A percentile compares a stretch with the other conserved stretches of the same genome.
These are phyloP conservation scores for Coniosporium apollinis DNA, from an alignment of 495 filamentous ascomycete genomes.

Conservation along the genomic window DNA sequence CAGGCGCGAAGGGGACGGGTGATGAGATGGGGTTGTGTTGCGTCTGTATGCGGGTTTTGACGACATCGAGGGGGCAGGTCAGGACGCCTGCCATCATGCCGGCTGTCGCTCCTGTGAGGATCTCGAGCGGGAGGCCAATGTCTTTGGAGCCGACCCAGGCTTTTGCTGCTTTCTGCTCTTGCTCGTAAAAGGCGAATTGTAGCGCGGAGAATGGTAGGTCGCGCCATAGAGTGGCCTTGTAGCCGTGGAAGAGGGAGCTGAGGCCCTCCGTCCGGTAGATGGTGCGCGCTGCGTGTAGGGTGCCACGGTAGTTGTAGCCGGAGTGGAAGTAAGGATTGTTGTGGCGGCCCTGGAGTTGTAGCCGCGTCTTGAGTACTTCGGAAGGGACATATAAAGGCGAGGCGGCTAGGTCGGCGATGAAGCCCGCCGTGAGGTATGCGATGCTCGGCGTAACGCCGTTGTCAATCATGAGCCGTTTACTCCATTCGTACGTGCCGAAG, in stretches of 20 bases:
- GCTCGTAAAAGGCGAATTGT: constrained; percentile 96
- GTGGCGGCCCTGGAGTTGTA: constrained; percentile 85
- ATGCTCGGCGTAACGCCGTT: constrained; percentile 56
- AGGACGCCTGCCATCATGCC: constrained; percentile 88
- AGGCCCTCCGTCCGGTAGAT: constrained; percentile 71
- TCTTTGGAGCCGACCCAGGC: constrained; percentile 53
- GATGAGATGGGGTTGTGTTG: constrained; percentile 47
- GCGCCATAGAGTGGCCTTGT: constrained; percentile 83
- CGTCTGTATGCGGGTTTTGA: constrained; percentile 95
- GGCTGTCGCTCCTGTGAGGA: constrained; percentile 78
- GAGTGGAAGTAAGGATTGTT: constrained; percentile 87
- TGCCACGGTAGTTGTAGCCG: constrained; percentile 84
- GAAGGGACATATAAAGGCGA: constrained; percentile 88
- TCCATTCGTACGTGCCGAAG: constrained; percentile 92
- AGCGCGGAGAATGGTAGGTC: constrained; percentile 91
- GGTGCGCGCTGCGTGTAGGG: constrained; percentile 60
- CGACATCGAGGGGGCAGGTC: constrained; percentile 90
- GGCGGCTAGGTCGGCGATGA: constrained; percentile 81
- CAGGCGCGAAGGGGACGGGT: neutral
- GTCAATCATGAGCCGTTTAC: constrained; percentile 79
- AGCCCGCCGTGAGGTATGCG: constrained; percentile 73
- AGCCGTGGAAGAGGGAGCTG: constrained; percentile 79
- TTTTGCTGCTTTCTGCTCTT: constrained; percentile 68
- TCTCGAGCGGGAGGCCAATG: constrained; percentile 71
- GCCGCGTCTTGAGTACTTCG: constrained; percentile 87